A percentile compares a stretch with the other conserved stretches of the same genome.
These are phyloP conservation scores for Dovyalis caffra DNA, from an alignment of 345 rosid species.

Conservation along the genomic window DNA sequence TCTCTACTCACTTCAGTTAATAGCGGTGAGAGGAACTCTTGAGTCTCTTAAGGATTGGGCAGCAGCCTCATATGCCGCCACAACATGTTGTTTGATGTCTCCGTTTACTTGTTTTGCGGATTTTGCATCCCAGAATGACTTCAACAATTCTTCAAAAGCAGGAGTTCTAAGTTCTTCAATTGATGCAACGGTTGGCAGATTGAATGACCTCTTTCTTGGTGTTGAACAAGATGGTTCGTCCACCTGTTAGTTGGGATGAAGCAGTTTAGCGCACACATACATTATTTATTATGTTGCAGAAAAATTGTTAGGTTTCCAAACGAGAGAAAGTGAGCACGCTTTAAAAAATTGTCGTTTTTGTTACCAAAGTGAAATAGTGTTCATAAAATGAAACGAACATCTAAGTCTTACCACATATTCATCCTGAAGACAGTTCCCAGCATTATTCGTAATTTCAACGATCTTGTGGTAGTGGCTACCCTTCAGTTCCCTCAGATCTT, in stretches of 20 bases:
- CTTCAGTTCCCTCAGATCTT: conserved; percentile 75
- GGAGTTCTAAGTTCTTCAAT: conserved; percentile 93
- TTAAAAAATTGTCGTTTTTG: no score
- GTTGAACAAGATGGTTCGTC: conserved; percentile 94
- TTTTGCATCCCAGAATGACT: conserved; percentile 66
- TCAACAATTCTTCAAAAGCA: conserved; percentile 73
- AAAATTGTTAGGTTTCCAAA: no score
- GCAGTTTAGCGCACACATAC: neutral
- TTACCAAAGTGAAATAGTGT: neutral
- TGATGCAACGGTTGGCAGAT: conserved; percentile 67
- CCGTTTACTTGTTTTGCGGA: conserved; percentile 66
- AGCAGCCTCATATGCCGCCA: conserved; percentile 48
- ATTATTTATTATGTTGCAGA: no score
- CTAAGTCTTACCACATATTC: conserved; percentile 66
- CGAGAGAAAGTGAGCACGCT: no score
- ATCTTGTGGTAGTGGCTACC: conserved; percentile 82
- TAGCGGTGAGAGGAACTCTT: conserved; percentile 82
- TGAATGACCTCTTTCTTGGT: conserved; percentile 72
- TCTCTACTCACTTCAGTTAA: conserved; percentile 47
- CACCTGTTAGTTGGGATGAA: conserved; percentile 41
- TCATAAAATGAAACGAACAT: neutral
- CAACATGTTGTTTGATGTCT: conserved; percentile 63
- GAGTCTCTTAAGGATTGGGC: conserved; percentile 75
- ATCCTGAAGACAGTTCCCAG: conserved; percentile 85
- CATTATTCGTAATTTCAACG: conserved; percentile 72